phyloP scores from a whole-genome alignment of 768 basidiomycete species.

The Phlebiopsis flavidoalba region DNA sequence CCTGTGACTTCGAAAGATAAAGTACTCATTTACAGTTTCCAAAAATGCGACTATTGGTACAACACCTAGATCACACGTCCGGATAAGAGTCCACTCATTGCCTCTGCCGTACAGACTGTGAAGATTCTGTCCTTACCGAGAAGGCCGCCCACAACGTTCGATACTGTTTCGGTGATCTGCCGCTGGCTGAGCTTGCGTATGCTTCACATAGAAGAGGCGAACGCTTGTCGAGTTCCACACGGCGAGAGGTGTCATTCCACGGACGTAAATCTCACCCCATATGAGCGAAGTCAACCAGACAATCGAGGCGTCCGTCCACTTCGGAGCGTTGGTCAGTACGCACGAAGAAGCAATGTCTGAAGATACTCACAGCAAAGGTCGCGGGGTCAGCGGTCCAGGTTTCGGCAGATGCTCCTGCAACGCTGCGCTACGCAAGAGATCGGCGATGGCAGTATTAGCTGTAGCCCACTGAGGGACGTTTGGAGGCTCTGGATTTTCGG shows the following conservation, averaged over 20 bases:
- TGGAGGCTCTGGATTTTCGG: constrained; percentile 84
- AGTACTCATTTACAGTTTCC: neutral
- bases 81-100: constrained; percentile 4
- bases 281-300: constrained; percentile 91
- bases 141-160: constrained; percentile 77
- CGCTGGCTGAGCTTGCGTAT: constrained; percentile 64
- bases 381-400: constrained; percentile 54
- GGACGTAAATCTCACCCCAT: constrained; percentile 95
- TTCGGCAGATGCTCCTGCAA: constrained; percentile 74
- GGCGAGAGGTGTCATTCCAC: constrained; percentile 79
- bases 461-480: constrained; percentile 54
- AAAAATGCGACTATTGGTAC: neutral
- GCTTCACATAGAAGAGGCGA: constrained; percentile 87
- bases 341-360: neutral
- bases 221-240: constrained; percentile 92
- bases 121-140: constrained; percentile 41
- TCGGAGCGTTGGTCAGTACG: constrained; percentile 1
- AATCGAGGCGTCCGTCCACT: constrained; percentile 92
- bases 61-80: neutral
- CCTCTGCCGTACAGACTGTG: constrained; percentile 22
- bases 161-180: constrained; percentile 73
- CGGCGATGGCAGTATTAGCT: constrained; percentile 63
- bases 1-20: neutral
- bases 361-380: constrained; percentile 66
- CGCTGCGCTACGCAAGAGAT: constrained; percentile 67